phyloP scores from a whole-genome alignment of 2,329 filamentous ascomycete genomes.

The Penicillium sp. region DNA sequence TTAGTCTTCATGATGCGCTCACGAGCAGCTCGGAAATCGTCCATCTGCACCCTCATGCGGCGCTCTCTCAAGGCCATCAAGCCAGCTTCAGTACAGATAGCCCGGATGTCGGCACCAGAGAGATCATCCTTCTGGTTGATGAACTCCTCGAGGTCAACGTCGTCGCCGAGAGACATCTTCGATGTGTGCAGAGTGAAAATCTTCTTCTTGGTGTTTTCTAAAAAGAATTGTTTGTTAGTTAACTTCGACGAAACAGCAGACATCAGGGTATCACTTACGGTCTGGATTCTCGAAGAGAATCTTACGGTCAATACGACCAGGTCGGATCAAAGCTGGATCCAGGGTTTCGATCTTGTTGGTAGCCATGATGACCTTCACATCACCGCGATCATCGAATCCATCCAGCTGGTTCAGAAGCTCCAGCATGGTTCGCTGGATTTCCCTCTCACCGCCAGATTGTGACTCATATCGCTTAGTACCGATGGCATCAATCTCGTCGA shows the following conservation, averaged over 20 bases:
- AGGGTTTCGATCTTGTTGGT: slow-evolving; percentile 99
- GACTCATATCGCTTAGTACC: slow-evolving; percentile 98
- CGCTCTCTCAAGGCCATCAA: slow-evolving; percentile 87
- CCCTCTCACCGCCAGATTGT: slow-evolving; percentile 89
- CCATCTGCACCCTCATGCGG: slow-evolving; percentile 98
- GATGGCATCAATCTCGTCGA: slow-evolving; percentile 97
- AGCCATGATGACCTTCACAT: slow-evolving; percentile 99
- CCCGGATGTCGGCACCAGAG: slow-evolving; percentile 95
- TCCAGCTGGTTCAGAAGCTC: slow-evolving; percentile 97
- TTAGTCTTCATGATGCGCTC: slow-evolving; percentile 97
- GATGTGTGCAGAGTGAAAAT: slow-evolving; percentile 97
- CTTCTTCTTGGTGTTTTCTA: slow-evolving; percentile 86
- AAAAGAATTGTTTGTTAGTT: slow-evolving; percentile 22
- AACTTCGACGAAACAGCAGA: neutral
- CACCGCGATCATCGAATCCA: slow-evolving; percentile 94
- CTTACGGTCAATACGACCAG: slow-evolving; percentile 96
- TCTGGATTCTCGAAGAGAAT: slow-evolving; percentile 71
- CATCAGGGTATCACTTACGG: slow-evolving; percentile 40
- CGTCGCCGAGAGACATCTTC: slow-evolving; percentile 93
- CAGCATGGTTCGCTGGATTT: slow-evolving; percentile 97
- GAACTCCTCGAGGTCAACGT: slow-evolving; percentile 98
- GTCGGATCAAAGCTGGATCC: slow-evolving; percentile 89
- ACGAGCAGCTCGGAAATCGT: slow-evolving; percentile 84
- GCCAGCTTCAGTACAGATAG: slow-evolving; percentile 94
- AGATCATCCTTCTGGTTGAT: slow-evolving; percentile 97